Evolutionary conservation across 495 filamentous ascomycete species (phyloP), one percentile per base, ranked within the genome.

Genomic region (Tricharina praecox): DNA sequence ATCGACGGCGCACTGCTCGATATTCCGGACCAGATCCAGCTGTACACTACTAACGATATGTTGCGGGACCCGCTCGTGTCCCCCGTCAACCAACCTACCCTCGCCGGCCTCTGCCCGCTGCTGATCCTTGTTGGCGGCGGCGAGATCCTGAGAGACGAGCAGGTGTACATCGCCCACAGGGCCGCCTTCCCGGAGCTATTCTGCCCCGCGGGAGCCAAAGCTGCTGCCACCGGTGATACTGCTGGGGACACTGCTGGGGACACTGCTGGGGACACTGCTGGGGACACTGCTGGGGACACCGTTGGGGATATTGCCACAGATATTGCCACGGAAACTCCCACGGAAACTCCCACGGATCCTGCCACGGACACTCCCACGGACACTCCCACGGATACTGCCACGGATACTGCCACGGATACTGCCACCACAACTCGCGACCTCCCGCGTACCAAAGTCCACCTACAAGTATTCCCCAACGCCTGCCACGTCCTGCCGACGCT

Each of bases 391-490:
- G n/a, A n/a, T n/a, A n/a, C n/a, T n/a, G n/a, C n/a, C n/a, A 5
- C 36, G 5, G 36, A 15, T 28, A 16, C 4, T 21, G 5, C 36
- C 36, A 5, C 36, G 5, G 36, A 15, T 28, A 16, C 4, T 21
- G 18, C 10, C 39, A 8, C 39, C 39, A 16, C 39, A 13, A 35
- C 43, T n/a, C n/a, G n/a, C 2, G n/a, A 33, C 28, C 21, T 23
- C 39, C 25, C 43, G 57, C 81, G 84, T 2, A 96, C 88, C 0
- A 77, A 93, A 58, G 88, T 96, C 7, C 85, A 93, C 61, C 68
- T 96, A n/a, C 88, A 96, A 62, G 80, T 96, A 4, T 95, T 88
- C 84, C 88, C 95, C 24, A 77, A 93, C 57, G 66, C 93, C 15
- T 96, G 88, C 50, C 88, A 96, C 59, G 88, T 93, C 10, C 82